Conservation (phyloP, 169 alveolate genomes). For the Theileria parva region DNA sequence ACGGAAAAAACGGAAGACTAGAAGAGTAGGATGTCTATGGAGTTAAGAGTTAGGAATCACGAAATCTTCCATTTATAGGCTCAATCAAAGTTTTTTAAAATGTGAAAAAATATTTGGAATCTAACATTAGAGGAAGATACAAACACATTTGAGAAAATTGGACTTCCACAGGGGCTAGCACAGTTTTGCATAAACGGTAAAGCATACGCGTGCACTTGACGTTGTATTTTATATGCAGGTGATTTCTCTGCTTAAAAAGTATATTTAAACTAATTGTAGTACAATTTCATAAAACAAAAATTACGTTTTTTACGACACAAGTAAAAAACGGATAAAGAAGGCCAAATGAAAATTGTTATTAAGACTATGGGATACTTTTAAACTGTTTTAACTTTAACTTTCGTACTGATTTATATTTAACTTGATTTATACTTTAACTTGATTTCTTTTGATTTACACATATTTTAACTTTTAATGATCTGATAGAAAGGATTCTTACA, state of each 20-base stretch:
- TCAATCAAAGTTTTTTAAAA: too few species aligned
- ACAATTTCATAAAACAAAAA: neutral
- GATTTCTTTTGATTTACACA: neutral
- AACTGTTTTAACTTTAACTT: slow-evolving; percentile 2
- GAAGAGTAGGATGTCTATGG: neutral
- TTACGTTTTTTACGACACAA: neutral
- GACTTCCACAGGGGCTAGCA: neutral
- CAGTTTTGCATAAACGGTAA: slow-evolving; percentile 5
- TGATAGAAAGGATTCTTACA: slow-evolving; percentile 1
- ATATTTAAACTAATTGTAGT: slow-evolving; percentile 1
- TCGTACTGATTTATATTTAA: neutral
- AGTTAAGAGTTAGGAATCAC: neutral
- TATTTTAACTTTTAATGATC: neutral
- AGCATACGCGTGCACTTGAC: slow-evolving; percentile 18
- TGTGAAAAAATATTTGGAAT: neutral
- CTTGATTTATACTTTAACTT: neutral
- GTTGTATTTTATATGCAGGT: neutral
- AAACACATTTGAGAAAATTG: neutral
- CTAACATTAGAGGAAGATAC: neutral
- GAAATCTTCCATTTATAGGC: neutral
- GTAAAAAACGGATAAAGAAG: neutral
- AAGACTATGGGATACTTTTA: neutral
- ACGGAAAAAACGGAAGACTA: neutral
- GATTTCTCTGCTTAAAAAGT: neutral
- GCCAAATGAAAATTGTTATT: neutral